Evolutionary conservation across 345 rosid species (phyloP).

Genomic region (Eucalyptus curtisii): DNA sequence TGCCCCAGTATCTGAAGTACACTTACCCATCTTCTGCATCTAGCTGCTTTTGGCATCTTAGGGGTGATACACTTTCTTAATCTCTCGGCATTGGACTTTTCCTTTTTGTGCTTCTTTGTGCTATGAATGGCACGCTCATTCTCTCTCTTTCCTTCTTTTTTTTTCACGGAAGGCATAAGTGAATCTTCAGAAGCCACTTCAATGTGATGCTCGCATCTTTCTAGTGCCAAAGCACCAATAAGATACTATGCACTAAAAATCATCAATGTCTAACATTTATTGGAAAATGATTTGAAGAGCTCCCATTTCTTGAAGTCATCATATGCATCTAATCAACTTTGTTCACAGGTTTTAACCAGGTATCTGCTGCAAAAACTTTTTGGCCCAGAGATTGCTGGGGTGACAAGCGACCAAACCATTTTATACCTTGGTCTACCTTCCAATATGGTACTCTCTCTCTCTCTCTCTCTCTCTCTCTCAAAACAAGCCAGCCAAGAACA

Average conservation of each 20-base stretch:
- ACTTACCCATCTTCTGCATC: not conserved
- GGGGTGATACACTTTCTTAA: not conserved
- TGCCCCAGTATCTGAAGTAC: not conserved
- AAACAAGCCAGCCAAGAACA: not conserved
- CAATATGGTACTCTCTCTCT: conserved; percentile 37
- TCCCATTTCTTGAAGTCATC: not conserved
- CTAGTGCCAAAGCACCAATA: not conserved
- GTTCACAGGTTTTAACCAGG: conserved; percentile 60
- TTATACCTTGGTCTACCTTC: conserved; percentile 79
- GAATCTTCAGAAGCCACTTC: not conserved
- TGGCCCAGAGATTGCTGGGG: conserved; percentile 33
- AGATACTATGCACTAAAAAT: not conserved
- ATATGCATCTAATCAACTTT: not conserved
- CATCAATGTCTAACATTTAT: not conserved
- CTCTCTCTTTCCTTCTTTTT: not conserved
- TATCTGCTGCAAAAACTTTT: conserved; percentile 58
- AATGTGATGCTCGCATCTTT: not conserved
- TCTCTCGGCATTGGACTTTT: not conserved
- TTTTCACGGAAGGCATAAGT: not conserved
- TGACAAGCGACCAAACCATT: conserved; percentile 42
- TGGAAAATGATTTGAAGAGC: not conserved
- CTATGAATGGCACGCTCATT: not conserved
- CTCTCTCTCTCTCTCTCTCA: conserved; percentile 1
- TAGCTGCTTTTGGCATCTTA: not conserved
- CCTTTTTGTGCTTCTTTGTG: not conserved